phyloP scores from a whole-genome alignment of 1,284 basidiomycete genomes.

The Ustilago lituana region DNA sequence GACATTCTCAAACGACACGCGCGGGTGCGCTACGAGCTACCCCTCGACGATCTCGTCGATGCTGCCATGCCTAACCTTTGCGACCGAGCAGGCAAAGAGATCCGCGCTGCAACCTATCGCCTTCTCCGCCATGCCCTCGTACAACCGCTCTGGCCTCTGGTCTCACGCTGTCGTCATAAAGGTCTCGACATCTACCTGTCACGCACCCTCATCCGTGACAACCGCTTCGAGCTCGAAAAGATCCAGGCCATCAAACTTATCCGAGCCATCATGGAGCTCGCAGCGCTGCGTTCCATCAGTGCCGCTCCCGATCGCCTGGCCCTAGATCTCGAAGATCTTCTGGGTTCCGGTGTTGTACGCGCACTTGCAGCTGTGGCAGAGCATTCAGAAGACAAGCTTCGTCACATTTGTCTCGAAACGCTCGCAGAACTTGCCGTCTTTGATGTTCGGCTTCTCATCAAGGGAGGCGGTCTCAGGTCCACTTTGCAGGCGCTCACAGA shows the following conservation, averaged over 20 bases:
- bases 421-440: slow-evolving; percentile 88
- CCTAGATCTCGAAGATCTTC: slow-evolving; percentile 60
- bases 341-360: slow-evolving; percentile 70
- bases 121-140: slow-evolving; percentile 82
- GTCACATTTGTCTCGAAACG: slow-evolving; percentile 84
- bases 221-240: slow-evolving; percentile 83
- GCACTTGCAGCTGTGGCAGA: slow-evolving; percentile 92
- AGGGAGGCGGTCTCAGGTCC: slow-evolving; percentile 85
- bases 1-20: slow-evolving; percentile 78
- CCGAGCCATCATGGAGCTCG: slow-evolving; percentile 77
- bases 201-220: slow-evolving; percentile 85
- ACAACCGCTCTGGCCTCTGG: slow-evolving; percentile 69
- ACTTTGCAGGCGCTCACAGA: slow-evolving; percentile 87
- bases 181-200: slow-evolving; percentile 86
- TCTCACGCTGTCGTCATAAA: slow-evolving; percentile 73
- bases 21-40: slow-evolving; percentile 80
- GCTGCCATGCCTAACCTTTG: slow-evolving; percentile 78
- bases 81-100: slow-evolving; percentile 78
- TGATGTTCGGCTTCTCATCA: slow-evolving; percentile 83
- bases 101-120: slow-evolving; percentile 86
- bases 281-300: slow-evolving; percentile 31
- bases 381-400: slow-evolving; percentile 88
- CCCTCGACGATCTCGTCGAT: slow-evolving; percentile 76
- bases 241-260: slow-evolving; percentile 94
- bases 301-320: slow-evolving; percentile 68